Base-by-base conservation (phyloP, 1,284 basidiomycete genomes). In the Sanguinoderma infundibulare region DNA sequence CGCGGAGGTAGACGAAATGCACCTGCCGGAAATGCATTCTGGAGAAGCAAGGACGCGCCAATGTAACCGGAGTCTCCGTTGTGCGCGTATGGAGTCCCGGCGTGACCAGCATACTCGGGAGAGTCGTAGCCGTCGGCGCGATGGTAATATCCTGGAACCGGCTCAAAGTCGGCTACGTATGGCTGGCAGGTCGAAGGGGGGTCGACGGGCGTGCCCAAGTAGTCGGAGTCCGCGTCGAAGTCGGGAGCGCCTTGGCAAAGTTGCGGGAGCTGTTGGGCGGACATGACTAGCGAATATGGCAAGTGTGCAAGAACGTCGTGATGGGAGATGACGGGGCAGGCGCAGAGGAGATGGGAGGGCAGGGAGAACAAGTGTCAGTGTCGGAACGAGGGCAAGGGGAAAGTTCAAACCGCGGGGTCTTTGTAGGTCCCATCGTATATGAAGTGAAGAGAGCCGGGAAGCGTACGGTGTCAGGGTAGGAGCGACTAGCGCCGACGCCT, bases 191-290 rank as follows among this genome's bases (percentile, higher is more conserved):
- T 24, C 9, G 59, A 30, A 36, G 65, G 62, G 3, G 61, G 61
- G 38, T 69, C 68, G 53, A 69, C 65, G 30, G 68, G 68, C 2
- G 68, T 68, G 26, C 61, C 58, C 47, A 69, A 60, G 46, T 65
- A 67, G 50, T 69, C 68, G 28, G 68, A 64, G 53, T 69, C 68
- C 46, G 68, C 65, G 35, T 69, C 68, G 53, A 58, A 55, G 58
- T 69, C 68, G 42, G 64, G 60, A 55, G 63, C 59, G 61, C 55
- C 53, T 42, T 66, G 62, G 55, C 40, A 50, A 56, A 63, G 66
- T 39, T 66, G 66, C 60, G 65, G 61, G 39, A 55, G 54, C 22
- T 57, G 61, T 22, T 61, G 65, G 20, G 61, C 55, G 53, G 67
- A 66, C 65, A 61, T 67, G 47, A 28, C 34, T 40, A 26, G 64